Evolutionary conservation across 208 protist species (phyloP).

Genomic region (Leishmania amazonensis): DNA sequence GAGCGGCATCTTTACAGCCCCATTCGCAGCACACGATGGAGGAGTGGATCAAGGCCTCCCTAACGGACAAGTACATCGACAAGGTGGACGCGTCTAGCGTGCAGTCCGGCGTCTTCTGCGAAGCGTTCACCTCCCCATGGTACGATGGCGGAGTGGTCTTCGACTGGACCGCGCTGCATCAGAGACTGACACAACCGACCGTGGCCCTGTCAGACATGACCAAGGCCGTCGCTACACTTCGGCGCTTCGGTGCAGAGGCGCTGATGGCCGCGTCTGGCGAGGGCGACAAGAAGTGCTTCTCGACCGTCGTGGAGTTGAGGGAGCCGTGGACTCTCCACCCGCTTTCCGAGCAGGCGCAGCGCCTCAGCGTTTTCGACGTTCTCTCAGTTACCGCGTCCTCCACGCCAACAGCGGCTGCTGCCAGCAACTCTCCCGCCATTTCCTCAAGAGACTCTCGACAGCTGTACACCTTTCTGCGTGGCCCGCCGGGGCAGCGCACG

Average conservation of each 20-base stretch:
- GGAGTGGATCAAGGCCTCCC: constrained; percentile 37
- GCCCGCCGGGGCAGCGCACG: constrained; percentile 49
- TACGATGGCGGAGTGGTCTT: constrained; percentile 69
- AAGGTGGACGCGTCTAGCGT: constrained; percentile 13
- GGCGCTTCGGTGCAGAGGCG: constrained; percentile 7
- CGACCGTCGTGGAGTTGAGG: constrained; percentile 52
- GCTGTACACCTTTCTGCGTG: constrained; percentile 54
- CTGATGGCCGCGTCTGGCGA: background rate
- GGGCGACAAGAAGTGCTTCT: constrained; percentile 15
- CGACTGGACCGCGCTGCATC: constrained; percentile 66
- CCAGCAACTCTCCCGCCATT: background rate
- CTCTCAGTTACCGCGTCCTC: constrained; percentile 4
- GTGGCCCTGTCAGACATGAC: background rate
- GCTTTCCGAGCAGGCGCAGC: constrained; percentile 53
- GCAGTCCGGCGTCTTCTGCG: constrained; percentile 40
- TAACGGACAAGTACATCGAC: constrained; percentile 30
- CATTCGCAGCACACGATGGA: constrained; percentile 34
- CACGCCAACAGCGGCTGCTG: background rate
- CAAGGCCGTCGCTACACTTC: background rate
- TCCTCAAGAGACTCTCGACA: background rate
- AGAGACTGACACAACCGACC: constrained; percentile 25
- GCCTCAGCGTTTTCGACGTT: constrained; percentile 47
- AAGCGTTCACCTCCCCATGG: constrained; percentile 49
- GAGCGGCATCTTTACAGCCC: background rate
- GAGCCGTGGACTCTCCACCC: constrained; percentile 55